Evolutionary conservation across 257 asterid species (phyloP).

Genomic region (Solanum stenotomum): DNA sequence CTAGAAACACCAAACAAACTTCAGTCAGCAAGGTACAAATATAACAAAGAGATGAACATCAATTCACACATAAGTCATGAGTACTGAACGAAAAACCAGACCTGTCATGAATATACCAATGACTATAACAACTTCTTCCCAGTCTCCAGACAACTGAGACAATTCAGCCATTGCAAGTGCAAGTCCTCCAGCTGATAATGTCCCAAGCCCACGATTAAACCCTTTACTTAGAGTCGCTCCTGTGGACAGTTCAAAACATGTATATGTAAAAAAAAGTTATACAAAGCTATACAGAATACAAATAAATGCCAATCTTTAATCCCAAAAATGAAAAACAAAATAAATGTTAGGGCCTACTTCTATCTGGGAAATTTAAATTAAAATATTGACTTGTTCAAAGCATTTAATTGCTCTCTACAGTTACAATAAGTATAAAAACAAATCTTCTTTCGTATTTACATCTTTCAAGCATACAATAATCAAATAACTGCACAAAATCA

Average conservation of each 20-base stretch:
- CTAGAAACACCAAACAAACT: conserved; percentile 17
- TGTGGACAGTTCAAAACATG: conserved; percentile 5
- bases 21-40: background rate
- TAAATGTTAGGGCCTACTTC: background rate
- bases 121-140: conserved; percentile 23
- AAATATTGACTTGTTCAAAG: background rate
- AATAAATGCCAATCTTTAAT: background rate
- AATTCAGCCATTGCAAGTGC: conserved; percentile 68
- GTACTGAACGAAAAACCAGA: conserved; percentile 18
- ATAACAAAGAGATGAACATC: background rate
- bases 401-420: background rate
- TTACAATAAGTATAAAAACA: background rate
- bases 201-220: conserved; percentile 82
- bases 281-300: background rate
- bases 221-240: conserved; percentile 93
- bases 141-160: conserved; percentile 41
- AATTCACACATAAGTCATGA: background rate
- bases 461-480: background rate
- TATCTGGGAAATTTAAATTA: background rate
- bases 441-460: background rate
- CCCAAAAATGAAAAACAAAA: background rate
- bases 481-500: background rate
- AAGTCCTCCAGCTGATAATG: conserved; percentile 82
- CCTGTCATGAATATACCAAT: conserved; percentile 33
- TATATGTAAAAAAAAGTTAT: background rate